These are phyloP conservation scores for Thielaviopsis populi DNA, from an alignment of 2,329 filamentous ascomycete genomes.

Conservation along the genomic window DNA sequence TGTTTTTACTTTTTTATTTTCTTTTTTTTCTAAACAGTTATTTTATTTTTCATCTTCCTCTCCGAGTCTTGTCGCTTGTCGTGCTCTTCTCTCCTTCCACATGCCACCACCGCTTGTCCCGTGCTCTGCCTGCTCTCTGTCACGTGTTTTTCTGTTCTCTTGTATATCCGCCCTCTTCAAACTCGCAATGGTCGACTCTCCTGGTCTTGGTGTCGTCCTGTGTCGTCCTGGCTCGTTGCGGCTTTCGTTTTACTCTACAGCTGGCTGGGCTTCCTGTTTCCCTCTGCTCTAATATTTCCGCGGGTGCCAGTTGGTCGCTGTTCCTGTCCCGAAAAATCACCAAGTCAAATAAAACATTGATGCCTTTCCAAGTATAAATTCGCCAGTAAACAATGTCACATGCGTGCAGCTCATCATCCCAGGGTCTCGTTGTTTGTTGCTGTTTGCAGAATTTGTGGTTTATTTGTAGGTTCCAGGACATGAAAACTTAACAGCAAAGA, in stretches of 20 bases:
- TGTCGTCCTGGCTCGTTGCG: no score
- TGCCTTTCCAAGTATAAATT: no score
- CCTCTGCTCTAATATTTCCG: no score
- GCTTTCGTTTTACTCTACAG: no score
- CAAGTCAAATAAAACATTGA: no score
- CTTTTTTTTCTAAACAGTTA: neutral
- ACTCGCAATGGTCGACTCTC: no score
- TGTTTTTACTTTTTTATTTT: slow-evolving; percentile 2
- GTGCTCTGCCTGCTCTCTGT: neutral
- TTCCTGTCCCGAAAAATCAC: no score
- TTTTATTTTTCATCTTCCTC: slow-evolving; percentile 1
- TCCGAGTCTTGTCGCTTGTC: neutral
- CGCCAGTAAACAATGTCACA: no score
- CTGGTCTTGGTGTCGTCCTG: neutral
- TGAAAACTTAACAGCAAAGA: neutral
- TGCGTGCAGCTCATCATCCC: no score
- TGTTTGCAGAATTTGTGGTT: neutral
- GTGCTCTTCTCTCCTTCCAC: no score
- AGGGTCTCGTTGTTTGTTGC: neutral
- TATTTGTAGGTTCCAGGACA: neutral
- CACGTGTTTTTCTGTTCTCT: neutral
- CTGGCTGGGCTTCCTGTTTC: no score
- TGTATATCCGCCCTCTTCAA: neutral
- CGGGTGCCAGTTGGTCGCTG: no score
- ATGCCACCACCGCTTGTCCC: neutral